Evolutionary conservation across 78 protist genomes (phyloP).

Genomic region (Monosiga brevicollis): DNA sequence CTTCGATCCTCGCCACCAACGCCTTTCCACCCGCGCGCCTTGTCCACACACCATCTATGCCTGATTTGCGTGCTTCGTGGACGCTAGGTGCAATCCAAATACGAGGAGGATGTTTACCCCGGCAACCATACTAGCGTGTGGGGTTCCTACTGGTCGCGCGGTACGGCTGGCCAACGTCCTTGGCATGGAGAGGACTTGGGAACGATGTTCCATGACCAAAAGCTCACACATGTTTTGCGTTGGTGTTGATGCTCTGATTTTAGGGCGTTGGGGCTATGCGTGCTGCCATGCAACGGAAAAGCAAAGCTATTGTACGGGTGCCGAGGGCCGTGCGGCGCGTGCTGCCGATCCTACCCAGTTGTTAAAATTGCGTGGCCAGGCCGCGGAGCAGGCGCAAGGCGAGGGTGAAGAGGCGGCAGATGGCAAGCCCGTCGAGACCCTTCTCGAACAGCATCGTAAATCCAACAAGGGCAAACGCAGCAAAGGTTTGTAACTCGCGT

Average conservation of each 20-base stretch:
- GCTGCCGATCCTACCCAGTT: background rate
- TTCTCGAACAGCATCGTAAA: background rate
- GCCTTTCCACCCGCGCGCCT: too few relatives aligned
- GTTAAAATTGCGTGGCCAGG: background rate
- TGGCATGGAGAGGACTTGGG: background rate
- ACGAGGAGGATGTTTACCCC: slow-evolving; percentile 70
- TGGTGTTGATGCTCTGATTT: background rate
- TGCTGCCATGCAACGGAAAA: slow-evolving; percentile 68
- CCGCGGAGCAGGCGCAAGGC: background rate
- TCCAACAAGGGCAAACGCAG: background rate
- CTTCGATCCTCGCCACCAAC: too few relatives aligned
- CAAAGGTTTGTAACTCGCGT: background rate
- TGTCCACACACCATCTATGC: background rate
- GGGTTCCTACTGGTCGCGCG: slow-evolving; percentile 77
- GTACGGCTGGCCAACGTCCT: background rate
- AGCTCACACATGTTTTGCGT: too few relatives aligned
- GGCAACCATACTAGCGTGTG: slow-evolving; percentile 83
- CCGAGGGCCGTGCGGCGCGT: slow-evolving; percentile 44
- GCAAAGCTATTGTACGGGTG: slow-evolving; percentile 77
- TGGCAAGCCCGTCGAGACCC: background rate
- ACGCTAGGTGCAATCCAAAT: slow-evolving; percentile 30
- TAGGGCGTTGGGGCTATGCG: slow-evolving; percentile 83
- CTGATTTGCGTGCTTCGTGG: too few relatives aligned
- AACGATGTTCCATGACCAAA: too few relatives aligned
- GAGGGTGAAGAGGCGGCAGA: background rate